Evolutionary conservation across 805 yeast genomes (phyloP).

Genomic region (Sugiyamaella floridensis): DNA sequence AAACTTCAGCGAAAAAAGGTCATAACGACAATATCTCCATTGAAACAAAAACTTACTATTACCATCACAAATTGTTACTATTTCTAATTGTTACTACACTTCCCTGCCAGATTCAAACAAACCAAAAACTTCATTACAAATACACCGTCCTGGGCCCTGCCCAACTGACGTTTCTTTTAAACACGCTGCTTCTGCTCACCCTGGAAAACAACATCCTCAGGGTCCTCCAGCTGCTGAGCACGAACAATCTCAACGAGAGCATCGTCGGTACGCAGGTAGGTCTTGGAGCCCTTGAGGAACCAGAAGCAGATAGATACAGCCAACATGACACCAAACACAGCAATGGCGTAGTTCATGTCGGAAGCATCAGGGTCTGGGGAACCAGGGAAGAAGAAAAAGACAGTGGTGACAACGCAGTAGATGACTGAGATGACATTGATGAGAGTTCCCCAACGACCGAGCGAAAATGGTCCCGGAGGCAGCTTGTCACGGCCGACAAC

Average conservation of each 20-base stretch:
- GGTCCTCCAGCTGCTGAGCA: constrained; percentile 23
- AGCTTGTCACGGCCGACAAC: constrained; percentile 16
- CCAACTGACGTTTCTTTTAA: too few relatives aligned
- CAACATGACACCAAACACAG: constrained; percentile 40
- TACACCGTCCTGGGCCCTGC: too few relatives aligned
- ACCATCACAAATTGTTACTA: too few relatives aligned
- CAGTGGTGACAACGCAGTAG: constrained; percentile 15
- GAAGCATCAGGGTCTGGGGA: constrained; percentile 30
- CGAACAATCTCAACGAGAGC: constrained; percentile 35
- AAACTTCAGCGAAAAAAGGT: too few relatives aligned
- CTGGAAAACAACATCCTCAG: background rate
- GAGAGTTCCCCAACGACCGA: constrained; percentile 17
- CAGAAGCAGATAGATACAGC: constrained; percentile 11
- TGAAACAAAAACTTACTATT: too few relatives aligned
- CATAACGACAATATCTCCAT: too few relatives aligned
- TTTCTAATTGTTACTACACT: too few relatives aligned
- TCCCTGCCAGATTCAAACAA: too few relatives aligned
- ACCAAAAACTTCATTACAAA: too few relatives aligned
- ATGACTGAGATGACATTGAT: constrained; percentile 15
- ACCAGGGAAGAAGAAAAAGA: constrained; percentile 18
- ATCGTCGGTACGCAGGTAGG: constrained; percentile 16
- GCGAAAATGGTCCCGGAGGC: constrained; percentile 17
- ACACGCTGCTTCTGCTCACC: background rate
- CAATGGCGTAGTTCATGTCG: constrained; percentile 56
- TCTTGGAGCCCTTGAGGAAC: constrained; percentile 12